These are phyloP conservation scores for Cutaneotrichosporon daszewskae DNA, from an alignment of 1,284 basidiomycete species.

Conservation along the genomic window DNA sequence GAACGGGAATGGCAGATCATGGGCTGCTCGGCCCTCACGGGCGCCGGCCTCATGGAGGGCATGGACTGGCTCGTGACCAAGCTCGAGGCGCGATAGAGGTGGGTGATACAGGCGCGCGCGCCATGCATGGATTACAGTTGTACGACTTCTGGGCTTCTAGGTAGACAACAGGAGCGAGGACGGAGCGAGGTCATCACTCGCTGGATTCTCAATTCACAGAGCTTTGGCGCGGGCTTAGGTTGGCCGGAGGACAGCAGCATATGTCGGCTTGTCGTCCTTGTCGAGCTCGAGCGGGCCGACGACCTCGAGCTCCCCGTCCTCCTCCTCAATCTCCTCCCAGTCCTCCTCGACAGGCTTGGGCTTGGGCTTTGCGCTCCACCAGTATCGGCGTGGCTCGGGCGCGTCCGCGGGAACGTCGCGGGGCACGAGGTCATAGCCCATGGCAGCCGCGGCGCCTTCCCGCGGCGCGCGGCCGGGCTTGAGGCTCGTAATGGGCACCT, in stretches of 20 bases:
- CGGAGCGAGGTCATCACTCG: too few relatives aligned
- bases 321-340: conserved; percentile 35
- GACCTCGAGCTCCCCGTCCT: conserved; percentile 32
- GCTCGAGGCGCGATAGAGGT: conserved; percentile 17
- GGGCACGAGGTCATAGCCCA: conserved; percentile 42
- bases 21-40: conserved; percentile 51
- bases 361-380: too few relatives aligned
- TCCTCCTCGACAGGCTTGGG: too few relatives aligned
- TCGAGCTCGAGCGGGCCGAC: conserved; percentile 39
- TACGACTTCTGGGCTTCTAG: neutral
- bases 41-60: conserved; percentile 41
- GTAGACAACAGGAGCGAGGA: too few relatives aligned
- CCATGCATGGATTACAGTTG: too few relatives aligned
- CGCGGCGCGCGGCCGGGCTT: conserved; percentile 34
- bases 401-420: too few relatives aligned
- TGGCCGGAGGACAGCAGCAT: too few relatives aligned
- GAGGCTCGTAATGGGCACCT: conserved; percentile 16
- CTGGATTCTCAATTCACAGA: too few relatives aligned
- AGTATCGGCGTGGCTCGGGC: too few relatives aligned
- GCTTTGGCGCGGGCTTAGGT: neutral
- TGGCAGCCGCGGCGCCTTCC: conserved; percentile 32
- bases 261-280: too few relatives aligned
- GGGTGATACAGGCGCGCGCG: too few relatives aligned
- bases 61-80: conserved; percentile 48
- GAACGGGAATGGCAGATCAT: conserved; percentile 54